phyloP scores from a whole-genome alignment of 495 filamentous ascomycete genomes.

The Penicillium coprophilum region DNA sequence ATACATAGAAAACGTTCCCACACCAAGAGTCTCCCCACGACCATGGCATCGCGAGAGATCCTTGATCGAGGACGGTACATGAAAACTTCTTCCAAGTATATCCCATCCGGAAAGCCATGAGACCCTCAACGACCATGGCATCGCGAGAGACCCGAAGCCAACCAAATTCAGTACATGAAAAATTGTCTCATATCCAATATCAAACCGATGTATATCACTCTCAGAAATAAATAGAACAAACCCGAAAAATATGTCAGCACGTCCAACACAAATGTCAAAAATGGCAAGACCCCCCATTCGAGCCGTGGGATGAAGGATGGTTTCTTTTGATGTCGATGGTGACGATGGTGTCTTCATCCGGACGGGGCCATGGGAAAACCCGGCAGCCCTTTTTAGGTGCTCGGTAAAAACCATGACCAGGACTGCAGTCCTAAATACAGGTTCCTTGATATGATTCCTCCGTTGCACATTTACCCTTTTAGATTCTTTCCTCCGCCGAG shows the following conservation, averaged over 20 bases:
- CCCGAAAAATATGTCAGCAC: background rate
- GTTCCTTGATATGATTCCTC: background rate
- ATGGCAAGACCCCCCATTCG: constrained; percentile 7
- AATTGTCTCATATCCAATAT: background rate
- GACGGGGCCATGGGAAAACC: constrained; percentile 9
- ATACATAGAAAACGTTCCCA: too few species aligned
- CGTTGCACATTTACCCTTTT: background rate
- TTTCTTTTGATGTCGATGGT: background rate
- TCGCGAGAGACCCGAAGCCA: background rate
- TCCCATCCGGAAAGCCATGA: background rate
- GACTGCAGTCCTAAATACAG: background rate
- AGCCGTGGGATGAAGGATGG: background rate
- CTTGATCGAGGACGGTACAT: background rate
- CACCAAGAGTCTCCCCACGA: background rate
- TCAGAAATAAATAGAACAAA: background rate
- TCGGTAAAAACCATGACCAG: constrained; percentile 8
- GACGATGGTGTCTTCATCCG: background rate
- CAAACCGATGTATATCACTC: background rate
- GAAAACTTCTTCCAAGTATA: too few species aligned
- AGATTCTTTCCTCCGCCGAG: background rate
- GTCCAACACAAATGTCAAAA: background rate
- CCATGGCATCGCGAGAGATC: background rate
- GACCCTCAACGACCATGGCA: constrained; percentile 7
- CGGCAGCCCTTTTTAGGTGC: background rate
- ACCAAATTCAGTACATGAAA: background rate